Base-by-base conservation (phyloP, 495 filamentous ascomycete species). In the Penicillium goetzii region DNA sequence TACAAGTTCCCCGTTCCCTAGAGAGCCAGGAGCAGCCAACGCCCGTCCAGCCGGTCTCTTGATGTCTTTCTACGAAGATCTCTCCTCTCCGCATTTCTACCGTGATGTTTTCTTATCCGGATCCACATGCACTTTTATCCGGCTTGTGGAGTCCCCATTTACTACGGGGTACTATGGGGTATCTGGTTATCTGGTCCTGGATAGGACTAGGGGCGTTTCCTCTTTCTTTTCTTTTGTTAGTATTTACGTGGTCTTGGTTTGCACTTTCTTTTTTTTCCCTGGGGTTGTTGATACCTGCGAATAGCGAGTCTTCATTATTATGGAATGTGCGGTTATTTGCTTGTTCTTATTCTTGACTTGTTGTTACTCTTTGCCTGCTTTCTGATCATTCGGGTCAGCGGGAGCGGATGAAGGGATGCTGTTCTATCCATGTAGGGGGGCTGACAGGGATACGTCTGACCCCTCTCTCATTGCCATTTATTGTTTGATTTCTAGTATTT, bases 41-140 rank as follows among this genome's bases (percentile, higher is more conserved):
- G 8, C 67, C 72, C 15, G 71, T 79, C 36, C 72, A 77, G 58
- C 69, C 72, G n/a, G 78, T 80, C 1, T 80, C 78, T 5, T 80
- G 59, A 73, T 53, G 57, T 21, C 14, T 53, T 19, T 21, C 17
- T 49, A n/a, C 38, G 17, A 47, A 9, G 49, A 33, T 30, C 33
- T 54, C 47, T 54, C n/a, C n/a, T 59, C 52, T 58, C 43, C 41
- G 21, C 28, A 14, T 51, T 38, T 45, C 25, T 63, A 30, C 0
- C n/a, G 12, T 36, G 10, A 55, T 30, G 6, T 55, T 36, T 36
- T 30, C 17, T 25, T 36, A 14, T 23, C 1, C 21, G 43, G 43
- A 45, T 25, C 43, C 43, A 47, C 43, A 7, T 47, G 21, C 9
- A 47, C 19, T 23, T 25, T 47, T 23, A 19, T 8, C 12, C 3